A percentile compares a stretch with the other conserved stretches of the same genome.
Conservation (phyloP, 2,329 filamentous ascomycete species). For the Daldinia sp. region DNA sequence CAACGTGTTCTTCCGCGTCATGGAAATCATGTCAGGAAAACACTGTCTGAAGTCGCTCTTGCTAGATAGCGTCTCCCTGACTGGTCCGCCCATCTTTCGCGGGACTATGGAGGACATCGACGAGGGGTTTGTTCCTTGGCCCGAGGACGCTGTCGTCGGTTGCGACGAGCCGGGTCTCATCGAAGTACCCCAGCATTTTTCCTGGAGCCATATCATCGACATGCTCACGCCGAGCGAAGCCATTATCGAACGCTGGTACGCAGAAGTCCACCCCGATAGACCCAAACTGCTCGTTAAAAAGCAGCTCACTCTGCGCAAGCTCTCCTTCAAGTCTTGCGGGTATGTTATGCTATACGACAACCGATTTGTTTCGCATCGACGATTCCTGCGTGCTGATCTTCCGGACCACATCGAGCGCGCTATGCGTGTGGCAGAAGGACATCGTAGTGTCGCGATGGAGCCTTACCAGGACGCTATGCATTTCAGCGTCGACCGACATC, state of each 20-base stretch:
- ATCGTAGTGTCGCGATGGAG: not conserved
- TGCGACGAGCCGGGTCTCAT: not conserved
- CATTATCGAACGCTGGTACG: conserved; percentile 39
- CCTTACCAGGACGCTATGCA: conserved; percentile 47
- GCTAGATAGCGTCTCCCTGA: conserved; percentile 72
- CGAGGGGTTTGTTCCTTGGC: not conserved
- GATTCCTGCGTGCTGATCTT: conserved; percentile 9
- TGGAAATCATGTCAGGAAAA: conserved; percentile 56
- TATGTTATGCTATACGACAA: conserved; percentile 58
- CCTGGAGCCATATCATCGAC: conserved; percentile 55
- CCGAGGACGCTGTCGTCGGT: not conserved
- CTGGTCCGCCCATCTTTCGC: conserved; percentile 51
- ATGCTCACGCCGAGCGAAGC: conserved; percentile 52
- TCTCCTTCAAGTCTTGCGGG: conserved; percentile 68
- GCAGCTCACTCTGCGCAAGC: conserved; percentile 44
- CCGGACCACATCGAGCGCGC: not conserved
- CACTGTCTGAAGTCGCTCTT: conserved; percentile 60
- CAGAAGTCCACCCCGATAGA: not conserved
- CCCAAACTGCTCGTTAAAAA: conserved; percentile 8
- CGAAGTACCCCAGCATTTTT: conserved; percentile 45
- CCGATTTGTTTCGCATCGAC: conserved; percentile 41
- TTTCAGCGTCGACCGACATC: conserved; percentile 47
- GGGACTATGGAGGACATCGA: not conserved
- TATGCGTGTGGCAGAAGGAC: not conserved
- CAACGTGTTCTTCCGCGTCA: conserved; percentile 60